phyloP scores from a whole-genome alignment of 768 basidiomycete genomes.

The Hygrocybe punicea region DNA sequence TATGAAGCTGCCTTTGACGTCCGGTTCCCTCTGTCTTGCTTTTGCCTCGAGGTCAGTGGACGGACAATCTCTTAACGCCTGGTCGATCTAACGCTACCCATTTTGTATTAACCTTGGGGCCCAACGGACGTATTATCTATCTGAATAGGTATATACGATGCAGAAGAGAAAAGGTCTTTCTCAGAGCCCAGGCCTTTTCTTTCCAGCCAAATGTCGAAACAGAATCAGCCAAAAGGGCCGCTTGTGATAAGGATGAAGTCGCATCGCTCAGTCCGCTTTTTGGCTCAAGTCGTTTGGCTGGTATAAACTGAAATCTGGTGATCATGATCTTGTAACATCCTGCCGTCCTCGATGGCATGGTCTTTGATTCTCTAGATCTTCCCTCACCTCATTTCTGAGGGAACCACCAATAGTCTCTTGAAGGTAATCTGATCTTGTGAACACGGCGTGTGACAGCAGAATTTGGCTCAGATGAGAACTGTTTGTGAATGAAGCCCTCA shows the following conservation, averaged over 20 bases:
- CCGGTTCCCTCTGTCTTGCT: too few relatives aligned
- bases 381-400: conserved; percentile 55
- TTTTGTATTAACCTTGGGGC: too few relatives aligned
- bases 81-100: too few relatives aligned
- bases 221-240: neutral
- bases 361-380: conserved; percentile 60
- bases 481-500: conserved; percentile 6
- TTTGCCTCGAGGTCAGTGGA: too few relatives aligned
- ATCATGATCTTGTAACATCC: conserved; percentile 49
- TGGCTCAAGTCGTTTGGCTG: conserved; percentile 42
- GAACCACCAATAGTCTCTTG: conserved; percentile 65
- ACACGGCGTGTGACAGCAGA: conserved; percentile 64
- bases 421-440: conserved; percentile 62
- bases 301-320: conserved; percentile 49
- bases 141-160: conserved; percentile 27
- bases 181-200: conserved; percentile 16
- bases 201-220: too few relatives aligned
- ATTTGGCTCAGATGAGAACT: conserved; percentile 14
- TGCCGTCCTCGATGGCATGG: conserved; percentile 50
- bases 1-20: too few relatives aligned
- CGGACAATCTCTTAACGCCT: too few relatives aligned
- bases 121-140: conserved; percentile 26
- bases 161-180: conserved; percentile 19
- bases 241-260: neutral
- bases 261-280: conserved; percentile 16